Percentiles rank a stretch among this genome's conserved stretches.
Evolutionary conservation across 306 rosid species (phyloP).

Genomic region (Myrica gale): DNA sequence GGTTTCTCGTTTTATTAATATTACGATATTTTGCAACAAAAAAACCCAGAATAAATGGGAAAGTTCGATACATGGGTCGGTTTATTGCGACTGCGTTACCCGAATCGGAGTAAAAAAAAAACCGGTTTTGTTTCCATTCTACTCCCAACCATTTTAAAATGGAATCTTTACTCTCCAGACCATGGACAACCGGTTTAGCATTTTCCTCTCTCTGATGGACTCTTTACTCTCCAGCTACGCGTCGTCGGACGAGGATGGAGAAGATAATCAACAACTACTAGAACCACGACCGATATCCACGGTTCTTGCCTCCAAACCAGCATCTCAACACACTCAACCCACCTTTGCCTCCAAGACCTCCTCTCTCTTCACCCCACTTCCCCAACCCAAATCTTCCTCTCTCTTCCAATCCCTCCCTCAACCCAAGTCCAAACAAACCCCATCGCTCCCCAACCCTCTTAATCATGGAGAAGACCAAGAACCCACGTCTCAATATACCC

Average conservation of each 20-base stretch:
- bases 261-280: conserved; percentile 25
- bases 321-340: not conserved
- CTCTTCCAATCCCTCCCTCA: conserved; percentile 50
- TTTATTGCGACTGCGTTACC: not conserved
- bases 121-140: not conserved
- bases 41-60: too few relatives aligned
- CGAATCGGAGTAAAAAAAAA: not conserved
- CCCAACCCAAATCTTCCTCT: conserved; percentile 55
- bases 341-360: conserved; percentile 24
- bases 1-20: too few relatives aligned
- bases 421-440: conserved; percentile 30
- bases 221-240: conserved; percentile 80
- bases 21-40: too few relatives aligned
- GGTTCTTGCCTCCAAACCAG: conserved; percentile 18
- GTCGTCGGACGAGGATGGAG: conserved; percentile 74
- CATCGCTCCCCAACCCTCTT: not conserved
- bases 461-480: not conserved
- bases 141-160: conserved; percentile 24
- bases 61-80: too few relatives aligned
- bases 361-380: conserved; percentile 47
- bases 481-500: conserved; percentile 21
- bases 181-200: too few relatives aligned
- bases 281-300: conserved; percentile 10
- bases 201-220: conserved; percentile 49
- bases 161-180: conserved; percentile 81